Percentiles rank a stretch among this genome's conserved stretches.
These are phyloP conservation scores for Penicillium canariense DNA, from an alignment of 495 filamentous ascomycete genomes.

Conservation along the genomic window DNA sequence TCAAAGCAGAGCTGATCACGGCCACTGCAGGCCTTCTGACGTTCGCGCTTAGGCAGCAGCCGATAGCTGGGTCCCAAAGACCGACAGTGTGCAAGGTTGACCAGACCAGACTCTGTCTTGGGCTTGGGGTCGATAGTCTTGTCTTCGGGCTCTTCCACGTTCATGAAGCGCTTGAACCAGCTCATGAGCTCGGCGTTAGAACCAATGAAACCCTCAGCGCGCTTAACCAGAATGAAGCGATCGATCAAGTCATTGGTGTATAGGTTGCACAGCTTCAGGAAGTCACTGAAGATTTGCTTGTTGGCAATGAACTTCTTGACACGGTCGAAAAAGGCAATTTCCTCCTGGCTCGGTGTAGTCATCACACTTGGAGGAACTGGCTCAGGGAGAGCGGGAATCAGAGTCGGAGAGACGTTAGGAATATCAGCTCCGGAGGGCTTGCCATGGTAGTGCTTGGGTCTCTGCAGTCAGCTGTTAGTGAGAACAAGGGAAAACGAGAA, in stretches of 20 bases:
- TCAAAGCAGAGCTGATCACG: constrained; percentile 88
- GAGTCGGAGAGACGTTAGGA: constrained; percentile 75
- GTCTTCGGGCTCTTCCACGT: constrained; percentile 64
- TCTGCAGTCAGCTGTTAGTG: constrained; percentile 38
- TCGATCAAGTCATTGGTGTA: constrained; percentile 90
- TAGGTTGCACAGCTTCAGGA: constrained; percentile 91
- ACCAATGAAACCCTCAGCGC: constrained; percentile 82
- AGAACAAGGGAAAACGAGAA: not conserved
- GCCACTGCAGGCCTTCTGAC: constrained; percentile 83
- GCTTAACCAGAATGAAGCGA: constrained; percentile 72
- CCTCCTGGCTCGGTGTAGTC: constrained; percentile 64
- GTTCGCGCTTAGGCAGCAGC: constrained; percentile 82
- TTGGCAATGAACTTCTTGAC: constrained; percentile 96
- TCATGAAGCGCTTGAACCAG: constrained; percentile 81
- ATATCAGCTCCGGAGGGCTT: constrained; percentile 63
- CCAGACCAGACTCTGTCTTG: constrained; percentile 65
- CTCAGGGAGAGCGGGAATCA: constrained; percentile 83
- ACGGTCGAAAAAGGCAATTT: constrained; percentile 90
- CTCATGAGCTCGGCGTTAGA: constrained; percentile 80
- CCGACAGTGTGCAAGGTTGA: constrained; percentile 89
- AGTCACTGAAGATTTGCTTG: constrained; percentile 87
- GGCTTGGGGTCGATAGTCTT: constrained; percentile 77
- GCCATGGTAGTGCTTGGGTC: constrained; percentile 60
- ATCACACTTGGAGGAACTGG: constrained; percentile 69
- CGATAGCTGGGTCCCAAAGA: constrained; percentile 93